Base-by-base conservation (phyloP, 306 rosid species). In the Ormosia semicastrata region DNA sequence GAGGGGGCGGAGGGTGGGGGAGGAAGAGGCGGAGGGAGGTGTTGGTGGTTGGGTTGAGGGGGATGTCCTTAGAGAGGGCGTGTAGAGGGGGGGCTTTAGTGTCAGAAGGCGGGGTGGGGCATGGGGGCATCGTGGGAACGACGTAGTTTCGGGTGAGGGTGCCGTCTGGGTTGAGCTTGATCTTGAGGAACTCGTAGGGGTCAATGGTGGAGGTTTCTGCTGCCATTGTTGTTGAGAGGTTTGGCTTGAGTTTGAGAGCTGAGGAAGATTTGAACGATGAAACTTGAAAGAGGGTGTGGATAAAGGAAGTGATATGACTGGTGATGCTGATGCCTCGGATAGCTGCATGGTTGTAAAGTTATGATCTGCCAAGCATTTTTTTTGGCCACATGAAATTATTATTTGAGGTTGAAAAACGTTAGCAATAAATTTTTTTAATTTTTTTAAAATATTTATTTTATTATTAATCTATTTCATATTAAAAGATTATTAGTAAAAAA, bases 1-100 rank as follows among this genome's bases (percentile, higher is more conserved):
- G 79, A 58, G 73, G 6, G 0, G 0, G 89, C 1, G 77, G 82
- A 6, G 81, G 88, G 79, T 86, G 75, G 18, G 54, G 92, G 60
- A 85, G 87, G 86, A 82, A 91, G 86, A 92, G 84, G 8, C 97
- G 92, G 73, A 91, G 34, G 81, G 84, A 89, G 86, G 92, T 94
- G 5, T 84, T 69, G 77, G 63, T 33, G 39, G 77, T 3, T 11
- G 93, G 37, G 36, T 91, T 87, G 39, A 92, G 86, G 10, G 93
- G 87, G n/a, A 91, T 14, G 73, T 92, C 97, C 43, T 86, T 88
- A 71, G 88, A 89, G 75, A 87, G 76, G 15, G 88, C 53, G 39
- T 18, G 65, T 75, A 56, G 73, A 12, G 88, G 88, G 33, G 5
- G 18, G 0, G 70, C 3, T 6, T 13, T 47, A 12, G 15, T 15